Base-by-base conservation (phyloP, 2,329 filamentous ascomycete genomes). In the Aspergillus flavus region DNA sequence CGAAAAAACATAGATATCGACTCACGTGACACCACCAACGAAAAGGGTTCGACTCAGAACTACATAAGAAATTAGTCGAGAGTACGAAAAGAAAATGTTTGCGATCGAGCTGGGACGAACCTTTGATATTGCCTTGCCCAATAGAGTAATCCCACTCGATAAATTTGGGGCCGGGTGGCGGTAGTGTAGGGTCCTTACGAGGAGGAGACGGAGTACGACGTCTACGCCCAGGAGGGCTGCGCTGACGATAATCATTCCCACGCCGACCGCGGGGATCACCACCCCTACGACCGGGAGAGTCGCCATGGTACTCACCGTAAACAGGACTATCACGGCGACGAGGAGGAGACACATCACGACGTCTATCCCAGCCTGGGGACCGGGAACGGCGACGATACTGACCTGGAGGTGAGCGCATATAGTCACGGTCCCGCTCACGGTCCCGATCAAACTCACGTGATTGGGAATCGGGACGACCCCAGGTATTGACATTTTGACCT, bases 41-140 rank as follows among this genome's bases (percentile, higher is more conserved):
- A 99, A 99, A 14, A 99, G 86, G 16, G 95, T 99, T 72, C 95
- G 89, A 79, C 94, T 98, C 63, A 96, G 84, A 32, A 99, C 95
- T 84, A 71, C 62, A 73, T 68, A 46, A 70, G 72, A 39, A 10
- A 28, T 52, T 21, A 36, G 61, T 57, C 46, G 14, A 39, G 57
- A 61, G 19, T 46, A 63, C 59, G 36, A 54, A 34, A 63, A 62
- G 52, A 39, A 57, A 54, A 57, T 6, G 12, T 7, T 28, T 48
- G 43, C n/a, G 34, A 23, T 36, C 43, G 9, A 56, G 2, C 12
- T 14, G 7, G 45, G 21, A 68, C 69, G 14, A 62, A 87, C 85
- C 85, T 81, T 94, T 95, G 80, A 99, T 97, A 71, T 87, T 86
- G 64, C 91, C 91, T 65, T 86, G 83, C 3, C 91, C 89, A 64